These are phyloP conservation scores for Ceriops tagal DNA, from an alignment of 345 rosid species.

Conservation along the genomic window DNA sequence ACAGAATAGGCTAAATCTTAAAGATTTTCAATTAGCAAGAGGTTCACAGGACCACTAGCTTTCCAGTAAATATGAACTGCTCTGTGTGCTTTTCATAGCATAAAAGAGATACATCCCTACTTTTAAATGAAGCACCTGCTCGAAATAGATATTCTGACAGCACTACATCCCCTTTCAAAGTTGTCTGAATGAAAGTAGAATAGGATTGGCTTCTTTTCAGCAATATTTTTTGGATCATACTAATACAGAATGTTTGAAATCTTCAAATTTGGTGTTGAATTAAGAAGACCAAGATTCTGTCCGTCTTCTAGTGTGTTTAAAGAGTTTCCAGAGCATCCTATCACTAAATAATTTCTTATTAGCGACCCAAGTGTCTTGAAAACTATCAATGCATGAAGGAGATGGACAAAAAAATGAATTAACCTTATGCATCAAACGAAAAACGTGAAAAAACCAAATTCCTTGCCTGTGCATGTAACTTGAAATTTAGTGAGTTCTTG, in stretches of 20 bases:
- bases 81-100: not conserved
- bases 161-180: too few species aligned
- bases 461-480: not conserved
- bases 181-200: not conserved
- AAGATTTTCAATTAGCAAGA: slow-evolving; percentile 2
- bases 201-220: not conserved
- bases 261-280: not conserved
- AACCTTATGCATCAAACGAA: not conserved
- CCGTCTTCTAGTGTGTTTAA: not conserved
- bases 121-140: not conserved
- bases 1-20: not conserved
- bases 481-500: not conserved
- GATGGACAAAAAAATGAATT: not conserved
- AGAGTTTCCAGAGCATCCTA: not conserved
- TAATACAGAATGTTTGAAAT: not conserved
- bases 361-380: not conserved
- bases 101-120: not conserved
- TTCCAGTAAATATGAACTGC: not conserved
- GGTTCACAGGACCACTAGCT: not conserved
- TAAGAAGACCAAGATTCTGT: not conserved
- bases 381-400: not conserved
- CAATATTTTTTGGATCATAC: not conserved
- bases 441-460: not conserved
- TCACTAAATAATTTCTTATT: not conserved
- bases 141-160: not conserved